Evolutionary conservation across 2,329 filamentous ascomycete genomes (phyloP), one percentile per base, ranked within the genome.

Genomic region (Sphaerulina musiva): DNA sequence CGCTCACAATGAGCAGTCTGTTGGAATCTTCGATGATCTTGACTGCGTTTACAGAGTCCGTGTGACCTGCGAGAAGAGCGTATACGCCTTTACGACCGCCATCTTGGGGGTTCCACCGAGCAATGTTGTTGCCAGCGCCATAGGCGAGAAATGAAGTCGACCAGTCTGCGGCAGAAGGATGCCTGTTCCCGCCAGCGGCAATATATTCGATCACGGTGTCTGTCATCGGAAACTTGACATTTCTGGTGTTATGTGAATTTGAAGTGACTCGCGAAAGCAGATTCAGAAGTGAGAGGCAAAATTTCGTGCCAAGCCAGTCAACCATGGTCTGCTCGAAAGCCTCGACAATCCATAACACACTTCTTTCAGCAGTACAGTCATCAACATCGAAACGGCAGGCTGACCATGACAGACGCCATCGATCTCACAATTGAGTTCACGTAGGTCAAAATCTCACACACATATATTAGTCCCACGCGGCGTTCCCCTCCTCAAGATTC

Each of bases 151-250:
- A 69, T 8, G 86, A 87, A 59, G 70, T 66, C 14, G 79, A 74
- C 93, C 93, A 98, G 73, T 97, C 92, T 29, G 92, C 91, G 29
- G 89, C 87, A 12, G 86, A 84, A 14, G 92, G 87, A 66, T 97
- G 89, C 64, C 92, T 81, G 71, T 97, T 98, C 45, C 89, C 92
- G 57, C 93, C 93, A 59, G 85, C 83, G 45, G 89, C 85, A 62
- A 93, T 76, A 64, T 80, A 83, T 42, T 64, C 62, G 34, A 63
- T 31, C 36, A 39, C 46, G n/a, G 56, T 48, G 23, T 43, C 36
- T 20, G 39, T 55, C 53, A 55, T 55, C 38, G 42, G 12, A 11
- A 44, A 2, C 36, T 10, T 47, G 23, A 44, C 32, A 39, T 46
- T 29, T 54, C 41, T 49, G n/a, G 31, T 48, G 41, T 39, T 48